Evolutionary conservation across 441 rosid species (phyloP).

Genomic region (Pelargonium exstipulatum): DNA sequence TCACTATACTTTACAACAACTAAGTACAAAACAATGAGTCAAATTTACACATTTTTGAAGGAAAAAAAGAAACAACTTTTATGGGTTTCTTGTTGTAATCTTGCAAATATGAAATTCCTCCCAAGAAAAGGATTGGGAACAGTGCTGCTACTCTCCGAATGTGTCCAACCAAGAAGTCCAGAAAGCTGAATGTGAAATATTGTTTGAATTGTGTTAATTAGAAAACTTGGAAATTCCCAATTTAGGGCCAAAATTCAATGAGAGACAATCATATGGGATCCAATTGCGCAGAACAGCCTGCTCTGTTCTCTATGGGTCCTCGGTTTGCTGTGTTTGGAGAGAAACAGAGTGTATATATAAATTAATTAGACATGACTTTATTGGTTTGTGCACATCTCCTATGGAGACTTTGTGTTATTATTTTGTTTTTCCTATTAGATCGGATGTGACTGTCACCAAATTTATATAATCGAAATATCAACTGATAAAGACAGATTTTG

Average conservation of each 20-base stretch:
- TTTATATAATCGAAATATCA: neutral
- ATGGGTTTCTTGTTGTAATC: constrained; percentile 7
- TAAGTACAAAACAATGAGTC: too few relatives aligned
- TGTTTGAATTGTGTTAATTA: too few relatives aligned
- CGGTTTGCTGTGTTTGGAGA: neutral
- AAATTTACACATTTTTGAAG: too few relatives aligned
- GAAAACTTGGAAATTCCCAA: too few relatives aligned
- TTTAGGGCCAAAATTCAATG: neutral
- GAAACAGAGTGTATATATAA: neutral
- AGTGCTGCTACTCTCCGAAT: neutral
- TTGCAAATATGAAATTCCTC: constrained; percentile 5
- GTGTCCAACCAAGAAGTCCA: neutral
- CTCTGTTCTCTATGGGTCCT: neutral
- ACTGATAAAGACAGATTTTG: neutral
- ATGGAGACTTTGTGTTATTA: neutral
- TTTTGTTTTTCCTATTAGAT: neutral
- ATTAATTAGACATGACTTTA: neutral
- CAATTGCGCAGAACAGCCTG: neutral
- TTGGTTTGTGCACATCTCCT: neutral
- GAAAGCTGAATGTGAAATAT: neutral
- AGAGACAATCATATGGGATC: neutral
- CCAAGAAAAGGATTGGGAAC: neutral
- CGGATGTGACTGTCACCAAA: neutral
- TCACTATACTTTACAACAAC: neutral
- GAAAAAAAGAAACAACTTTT: neutral